Conservation (phyloP, 176 grass and related monocot species). For the Juncus effusus region DNA sequence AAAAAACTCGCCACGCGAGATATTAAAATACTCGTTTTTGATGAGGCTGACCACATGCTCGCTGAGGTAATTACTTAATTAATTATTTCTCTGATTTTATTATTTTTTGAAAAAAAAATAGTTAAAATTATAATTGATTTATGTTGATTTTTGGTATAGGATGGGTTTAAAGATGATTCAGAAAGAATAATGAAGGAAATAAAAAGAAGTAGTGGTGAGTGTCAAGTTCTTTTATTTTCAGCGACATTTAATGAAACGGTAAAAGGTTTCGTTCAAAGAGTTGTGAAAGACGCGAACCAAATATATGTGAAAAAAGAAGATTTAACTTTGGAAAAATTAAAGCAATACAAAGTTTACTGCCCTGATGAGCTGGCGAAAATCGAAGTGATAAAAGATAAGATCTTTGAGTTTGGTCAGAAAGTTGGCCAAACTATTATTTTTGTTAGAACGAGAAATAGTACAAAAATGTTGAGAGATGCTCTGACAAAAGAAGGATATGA, state of each 20-base stretch:
- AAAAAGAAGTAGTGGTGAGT: constrained; percentile 51
- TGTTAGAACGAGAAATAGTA: constrained; percentile 65
- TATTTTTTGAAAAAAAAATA: too few species aligned
- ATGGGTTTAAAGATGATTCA: constrained; percentile 86
- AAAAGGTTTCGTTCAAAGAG: constrained; percentile 81
- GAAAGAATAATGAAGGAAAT: constrained; percentile 91
- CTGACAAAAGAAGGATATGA: constrained; percentile 75
- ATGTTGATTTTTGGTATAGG: constrained; percentile 39
- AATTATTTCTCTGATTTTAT: constrained; percentile 32
- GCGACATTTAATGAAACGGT: constrained; percentile 87
- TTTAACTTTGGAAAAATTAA: constrained; percentile 86
- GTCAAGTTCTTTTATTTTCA: constrained; percentile 98
- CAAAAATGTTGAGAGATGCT: constrained; percentile 61
- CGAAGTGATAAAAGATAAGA: constrained; percentile 82
- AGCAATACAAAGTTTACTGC: constrained; percentile 81
- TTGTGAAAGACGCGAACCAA: constrained; percentile 71
- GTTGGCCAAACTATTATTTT: constrained; percentile 96
- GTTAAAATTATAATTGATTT: too few species aligned
- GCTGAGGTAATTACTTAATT: constrained; percentile 61
- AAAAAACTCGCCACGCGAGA: constrained; percentile 57
- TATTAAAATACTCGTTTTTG: constrained; percentile 82
- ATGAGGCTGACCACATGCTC: constrained; percentile 37
- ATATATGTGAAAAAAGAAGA: constrained; percentile 97
- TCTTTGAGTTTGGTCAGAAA: constrained; percentile 91
- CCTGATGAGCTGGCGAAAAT: constrained; percentile 79